Conservation (phyloP, 305 asterid species). For the Solanum hybrid region DNA sequence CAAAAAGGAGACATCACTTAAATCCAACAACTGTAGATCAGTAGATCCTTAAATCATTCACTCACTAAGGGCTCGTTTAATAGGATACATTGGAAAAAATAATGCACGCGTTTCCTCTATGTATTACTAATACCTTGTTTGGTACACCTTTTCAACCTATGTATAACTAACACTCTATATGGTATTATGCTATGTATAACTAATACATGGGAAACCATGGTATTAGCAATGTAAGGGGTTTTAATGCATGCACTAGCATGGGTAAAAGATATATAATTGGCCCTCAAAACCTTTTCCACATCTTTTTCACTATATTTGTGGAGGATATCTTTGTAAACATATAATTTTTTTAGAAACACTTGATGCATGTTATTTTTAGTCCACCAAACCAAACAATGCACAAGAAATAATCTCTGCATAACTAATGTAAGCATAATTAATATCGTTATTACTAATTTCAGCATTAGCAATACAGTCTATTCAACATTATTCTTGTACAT, state of each 20-base stretch:
- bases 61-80: not conserved
- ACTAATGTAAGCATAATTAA: not conserved
- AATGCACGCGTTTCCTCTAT: not conserved
- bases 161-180: not conserved
- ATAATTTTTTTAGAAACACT: not conserved
- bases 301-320: not conserved
- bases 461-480: not conserved
- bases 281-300: not conserved
- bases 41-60: not conserved
- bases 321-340: not conserved
- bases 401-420: not conserved
- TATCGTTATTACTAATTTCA: not conserved
- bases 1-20: not conserved
- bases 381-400: not conserved
- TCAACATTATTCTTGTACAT: not conserved
- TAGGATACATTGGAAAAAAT: not conserved
- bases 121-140: not conserved
- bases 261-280: not conserved
- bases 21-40: not conserved
- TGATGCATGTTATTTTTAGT: not conserved
- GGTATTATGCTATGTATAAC: not conserved
- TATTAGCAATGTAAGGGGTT: not conserved
- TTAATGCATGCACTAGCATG: not conserved
- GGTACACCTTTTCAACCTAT: not conserved
- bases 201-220: not conserved